These are phyloP conservation scores for Exophiala sideris DNA, from an alignment of 2,329 filamentous ascomycete genomes.

Conservation along the genomic window DNA sequence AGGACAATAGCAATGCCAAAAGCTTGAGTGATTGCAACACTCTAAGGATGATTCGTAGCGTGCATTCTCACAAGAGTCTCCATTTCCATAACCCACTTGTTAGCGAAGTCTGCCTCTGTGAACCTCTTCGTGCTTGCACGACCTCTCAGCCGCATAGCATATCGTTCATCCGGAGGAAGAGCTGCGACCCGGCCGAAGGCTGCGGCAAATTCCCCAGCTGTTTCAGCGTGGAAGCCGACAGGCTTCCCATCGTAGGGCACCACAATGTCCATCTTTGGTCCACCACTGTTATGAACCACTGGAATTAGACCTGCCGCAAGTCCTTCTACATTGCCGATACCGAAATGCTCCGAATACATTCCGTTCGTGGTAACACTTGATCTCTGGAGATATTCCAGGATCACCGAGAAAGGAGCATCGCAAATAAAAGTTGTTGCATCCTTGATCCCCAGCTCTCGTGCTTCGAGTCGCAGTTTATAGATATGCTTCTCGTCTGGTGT, in stretches of 20 bases:
- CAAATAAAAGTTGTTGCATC: slow-evolving; percentile 82
- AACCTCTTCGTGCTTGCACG: slow-evolving; percentile 77
- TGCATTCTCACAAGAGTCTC: slow-evolving; percentile 61
- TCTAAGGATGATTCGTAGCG: neutral
- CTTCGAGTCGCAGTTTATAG: slow-evolving; percentile 81
- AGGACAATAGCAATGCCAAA: no score
- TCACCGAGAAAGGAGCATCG: slow-evolving; percentile 83
- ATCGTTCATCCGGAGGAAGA: slow-evolving; percentile 56
- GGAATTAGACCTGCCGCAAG: slow-evolving; percentile 90
- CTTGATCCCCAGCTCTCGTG: slow-evolving; percentile 80
- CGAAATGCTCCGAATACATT: slow-evolving; percentile 99
- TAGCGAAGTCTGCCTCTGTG: slow-evolving; percentile 79
- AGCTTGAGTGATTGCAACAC: no score
- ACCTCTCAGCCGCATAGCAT: slow-evolving; percentile 72
- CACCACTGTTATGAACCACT: slow-evolving; percentile 90
- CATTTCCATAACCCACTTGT: slow-evolving; percentile 73
- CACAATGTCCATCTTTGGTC: slow-evolving; percentile 91
- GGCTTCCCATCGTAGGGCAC: slow-evolving; percentile 71
- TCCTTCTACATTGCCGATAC: slow-evolving; percentile 97
- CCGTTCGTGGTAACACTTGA: slow-evolving; percentile 88
- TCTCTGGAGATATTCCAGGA: slow-evolving; percentile 72
- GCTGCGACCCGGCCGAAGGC: slow-evolving; percentile 74
- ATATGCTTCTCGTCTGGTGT: slow-evolving; percentile 57
- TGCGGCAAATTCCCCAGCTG: slow-evolving; percentile 71
- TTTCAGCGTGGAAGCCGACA: slow-evolving; percentile 84